These are phyloP conservation scores for Chaetomium fimeti DNA, from an alignment of 495 filamentous ascomycete species.

Conservation along the genomic window DNA sequence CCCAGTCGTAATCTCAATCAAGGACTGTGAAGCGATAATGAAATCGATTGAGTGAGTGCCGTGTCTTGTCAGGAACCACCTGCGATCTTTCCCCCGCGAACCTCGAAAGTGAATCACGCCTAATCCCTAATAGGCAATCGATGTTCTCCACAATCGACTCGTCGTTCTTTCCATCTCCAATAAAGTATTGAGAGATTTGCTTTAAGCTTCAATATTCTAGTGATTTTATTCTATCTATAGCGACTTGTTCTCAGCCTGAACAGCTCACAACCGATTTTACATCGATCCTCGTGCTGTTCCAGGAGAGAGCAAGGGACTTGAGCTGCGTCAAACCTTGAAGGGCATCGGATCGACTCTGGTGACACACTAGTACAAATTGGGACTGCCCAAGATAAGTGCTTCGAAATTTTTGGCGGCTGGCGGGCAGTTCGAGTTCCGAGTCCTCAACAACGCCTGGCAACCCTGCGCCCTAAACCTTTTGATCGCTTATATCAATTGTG, in stretches of 20 bases:
- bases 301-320: background rate
- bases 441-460: background rate
- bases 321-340: background rate
- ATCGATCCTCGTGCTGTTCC: too few relatives aligned
- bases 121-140: background rate
- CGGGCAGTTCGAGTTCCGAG: background rate
- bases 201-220: too few relatives aligned
- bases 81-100: background rate
- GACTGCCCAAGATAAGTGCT: background rate
- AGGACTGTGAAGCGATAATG: background rate
- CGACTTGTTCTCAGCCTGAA: too few relatives aligned
- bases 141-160: background rate
- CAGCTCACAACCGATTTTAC: too few relatives aligned
- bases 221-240: too few relatives aligned
- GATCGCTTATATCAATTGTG: background rate
- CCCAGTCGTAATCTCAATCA: too few relatives aligned
- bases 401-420: slow-evolving; percentile 18
- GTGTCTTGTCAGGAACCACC: background rate
- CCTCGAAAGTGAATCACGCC: background rate
- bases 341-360: background rate
- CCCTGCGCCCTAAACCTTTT: background rate
- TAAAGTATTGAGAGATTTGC: background rate
- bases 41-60: slow-evolving; percentile 5
- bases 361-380: slow-evolving; percentile 8
- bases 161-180: background rate